Evolutionary conservation across 768 basidiomycete genomes (phyloP), one percentile per base, ranked within the genome.

Genomic region (Mycena rosella): DNA sequence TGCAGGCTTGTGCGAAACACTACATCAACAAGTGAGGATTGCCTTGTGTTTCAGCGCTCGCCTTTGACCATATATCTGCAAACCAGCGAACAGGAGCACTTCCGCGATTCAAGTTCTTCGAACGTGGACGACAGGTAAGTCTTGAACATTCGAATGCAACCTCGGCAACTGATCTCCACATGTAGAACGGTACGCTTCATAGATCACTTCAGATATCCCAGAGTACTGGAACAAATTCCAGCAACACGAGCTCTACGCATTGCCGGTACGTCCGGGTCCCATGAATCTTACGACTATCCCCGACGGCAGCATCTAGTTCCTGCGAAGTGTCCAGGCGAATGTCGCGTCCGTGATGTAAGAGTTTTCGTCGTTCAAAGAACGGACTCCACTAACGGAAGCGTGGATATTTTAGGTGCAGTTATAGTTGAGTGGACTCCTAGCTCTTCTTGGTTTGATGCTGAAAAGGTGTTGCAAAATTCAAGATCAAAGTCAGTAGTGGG

Each of bases 241-340:
- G 81, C 77, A 87, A 76, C 88, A 89, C 59, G 88, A 89, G 74
- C 80, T 89, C 5, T 89, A 89, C 55, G 81, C 82, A 0, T 81
- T 84, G 34, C 89, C 88, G 9, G 83, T 85, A 72, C 60, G 81
- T 64, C 5, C 7, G 20, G 2, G 5, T 15, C 18, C 5, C 9
- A n/a, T 14, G 13, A 15, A 24, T 34, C 24, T 34, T 13, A 24
- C 11, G 45, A 20, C 75, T 44, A 2, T 27, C 27, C 11, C 20
- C 5, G 40, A 60, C 58, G 5, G 15, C n/a, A 9, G 3, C 27
- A 26, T 5, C 20, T 22, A 71, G 69, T 72, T 72, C 70, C 47
- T 72, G 32, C 53, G 61, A 42, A 73, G 48, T 29, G 49, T 70
- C 1, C 66, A 58, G 42, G 58, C 69, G 4, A 67, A 66, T 32